Conservation (phyloP, 1,139 yeast species). For the Zygosaccharomyces pseudobailii region DNA sequence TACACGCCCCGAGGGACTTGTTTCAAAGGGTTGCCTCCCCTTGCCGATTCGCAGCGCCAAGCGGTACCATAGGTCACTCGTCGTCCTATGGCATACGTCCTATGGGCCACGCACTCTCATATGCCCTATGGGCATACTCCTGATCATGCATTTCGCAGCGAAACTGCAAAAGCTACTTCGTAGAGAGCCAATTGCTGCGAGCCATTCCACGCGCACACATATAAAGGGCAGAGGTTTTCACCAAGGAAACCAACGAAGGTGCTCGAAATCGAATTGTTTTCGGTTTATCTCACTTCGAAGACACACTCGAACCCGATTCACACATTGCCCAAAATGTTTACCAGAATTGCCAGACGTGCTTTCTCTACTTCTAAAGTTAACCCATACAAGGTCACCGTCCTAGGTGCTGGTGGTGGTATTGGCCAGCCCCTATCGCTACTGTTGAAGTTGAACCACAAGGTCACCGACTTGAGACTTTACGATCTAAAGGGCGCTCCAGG, state of each 20-base stretch:
- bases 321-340: constrained; percentile 14
- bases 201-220: not conserved
- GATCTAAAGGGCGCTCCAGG: constrained; percentile 95
- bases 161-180: not conserved
- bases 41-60: not conserved
- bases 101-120: not conserved
- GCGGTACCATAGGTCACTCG: not conserved
- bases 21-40: not conserved
- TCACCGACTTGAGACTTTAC: constrained; percentile 78
- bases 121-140: not conserved
- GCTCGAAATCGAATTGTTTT: no score
- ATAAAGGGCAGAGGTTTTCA: not conserved
- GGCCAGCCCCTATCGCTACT: constrained; percentile 96
- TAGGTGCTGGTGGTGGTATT: constrained; percentile 98
- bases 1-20: not conserved
- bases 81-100: not conserved
- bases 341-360: constrained; percentile 49
- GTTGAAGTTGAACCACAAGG: constrained; percentile 80
- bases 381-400: constrained; percentile 80
- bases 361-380: constrained; percentile 62
- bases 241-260: not conserved
- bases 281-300: no score
- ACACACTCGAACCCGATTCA: not conserved
- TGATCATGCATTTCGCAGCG: not conserved
- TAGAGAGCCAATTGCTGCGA: not conserved